phyloP scores from a whole-genome alignment of 2,329 filamentous ascomycete genomes.

The Didymella lethalis region DNA sequence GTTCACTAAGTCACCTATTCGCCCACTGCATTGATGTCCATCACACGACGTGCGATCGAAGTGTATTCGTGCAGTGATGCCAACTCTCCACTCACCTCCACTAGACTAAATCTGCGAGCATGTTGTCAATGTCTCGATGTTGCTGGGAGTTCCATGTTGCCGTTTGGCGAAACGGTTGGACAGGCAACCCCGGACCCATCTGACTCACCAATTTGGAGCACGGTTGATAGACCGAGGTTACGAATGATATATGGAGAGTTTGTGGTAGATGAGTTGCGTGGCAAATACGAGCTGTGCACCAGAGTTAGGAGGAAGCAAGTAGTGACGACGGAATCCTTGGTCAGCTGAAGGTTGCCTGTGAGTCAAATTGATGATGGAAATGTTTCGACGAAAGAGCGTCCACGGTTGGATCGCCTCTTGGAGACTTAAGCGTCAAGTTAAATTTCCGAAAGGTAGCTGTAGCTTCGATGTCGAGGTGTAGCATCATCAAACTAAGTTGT shows the following conservation, averaged over 20 bases:
- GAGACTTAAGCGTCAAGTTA: background rate
- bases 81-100: slow-evolving; percentile 25
- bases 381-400: background rate
- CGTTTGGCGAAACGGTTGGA: slow-evolving; percentile 27
- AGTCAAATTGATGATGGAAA: background rate
- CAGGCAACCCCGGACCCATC: slow-evolving; percentile 23
- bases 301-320: background rate
- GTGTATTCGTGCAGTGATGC: slow-evolving; percentile 33
- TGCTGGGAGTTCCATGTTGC: slow-evolving; percentile 29
- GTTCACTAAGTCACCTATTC: slow-evolving; percentile 7
- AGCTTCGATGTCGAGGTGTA: background rate
- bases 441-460: slow-evolving; percentile 1
- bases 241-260: background rate
- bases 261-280: background rate
- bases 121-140: slow-evolving; percentile 28
- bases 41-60: slow-evolving; percentile 21
- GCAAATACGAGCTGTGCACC: background rate
- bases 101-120: slow-evolving; percentile 21
- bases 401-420: background rate
- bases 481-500: background rate
- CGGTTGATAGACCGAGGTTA: background rate
- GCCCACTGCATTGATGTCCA: slow-evolving; percentile 19
- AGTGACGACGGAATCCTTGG: no score
- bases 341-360: background rate
- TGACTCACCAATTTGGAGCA: slow-evolving; percentile 28